Percentiles rank a stretch among this genome's conserved stretches.
These are phyloP conservation scores for Solanum tacnaense DNA, from an alignment of 257 asterid genomes.

Conservation along the genomic window DNA sequence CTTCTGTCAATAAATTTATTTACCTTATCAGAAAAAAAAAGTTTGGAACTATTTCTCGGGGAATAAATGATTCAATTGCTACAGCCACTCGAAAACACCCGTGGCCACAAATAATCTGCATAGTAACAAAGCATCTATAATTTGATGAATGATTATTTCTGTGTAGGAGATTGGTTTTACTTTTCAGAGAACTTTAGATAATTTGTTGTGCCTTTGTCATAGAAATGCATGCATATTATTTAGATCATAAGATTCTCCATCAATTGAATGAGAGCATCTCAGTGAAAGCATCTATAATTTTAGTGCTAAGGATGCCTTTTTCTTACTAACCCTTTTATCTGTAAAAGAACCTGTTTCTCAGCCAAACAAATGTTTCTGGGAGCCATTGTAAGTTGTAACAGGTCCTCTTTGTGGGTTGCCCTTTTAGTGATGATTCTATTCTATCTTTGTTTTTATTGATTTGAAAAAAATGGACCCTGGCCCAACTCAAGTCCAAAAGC, in stretches of 20 bases:
- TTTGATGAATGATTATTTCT: not conserved
- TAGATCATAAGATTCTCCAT: not conserved
- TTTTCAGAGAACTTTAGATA: not conserved
- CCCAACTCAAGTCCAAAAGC: not conserved
- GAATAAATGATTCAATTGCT: not conserved
- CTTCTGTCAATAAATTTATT: not conserved
- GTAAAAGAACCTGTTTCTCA: not conserved
- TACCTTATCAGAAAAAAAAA: not conserved
- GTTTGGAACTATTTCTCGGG: not conserved
- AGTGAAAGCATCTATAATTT: not conserved
- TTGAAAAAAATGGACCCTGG: not conserved
- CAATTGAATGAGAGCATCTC: not conserved
- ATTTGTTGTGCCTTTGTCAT: not conserved
- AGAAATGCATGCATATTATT: not conserved
- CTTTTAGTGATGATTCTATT: not conserved
- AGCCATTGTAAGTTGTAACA: not conserved
- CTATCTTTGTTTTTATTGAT: not conserved
- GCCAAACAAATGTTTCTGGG: not conserved
- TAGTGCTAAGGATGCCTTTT: not conserved
- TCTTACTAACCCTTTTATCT: not conserved
- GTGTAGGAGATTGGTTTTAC: not conserved
- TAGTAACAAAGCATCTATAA: not conserved
- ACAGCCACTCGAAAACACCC: slow-evolving; percentile 2
- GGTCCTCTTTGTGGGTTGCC: not conserved
- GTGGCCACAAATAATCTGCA: slow-evolving; percentile 2